Percentiles rank a stretch among this genome's conserved stretches.
These are phyloP conservation scores for Pseudonitzschia pungens DNA, from an alignment of 108 stramenopile genomes.

Conservation along the genomic window DNA sequence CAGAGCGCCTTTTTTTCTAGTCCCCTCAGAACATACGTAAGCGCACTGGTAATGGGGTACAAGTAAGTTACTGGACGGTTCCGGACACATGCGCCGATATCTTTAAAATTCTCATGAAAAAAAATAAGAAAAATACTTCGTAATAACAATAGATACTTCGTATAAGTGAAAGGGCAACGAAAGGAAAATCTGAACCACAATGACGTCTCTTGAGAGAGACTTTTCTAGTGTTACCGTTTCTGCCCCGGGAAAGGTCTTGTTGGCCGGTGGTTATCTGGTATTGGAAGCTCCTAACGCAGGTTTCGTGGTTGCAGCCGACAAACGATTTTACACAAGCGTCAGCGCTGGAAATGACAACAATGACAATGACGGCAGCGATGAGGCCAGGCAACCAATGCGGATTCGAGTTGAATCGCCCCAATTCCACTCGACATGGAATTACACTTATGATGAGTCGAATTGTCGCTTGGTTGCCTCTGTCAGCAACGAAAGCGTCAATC, in stretches of 20 bases:
- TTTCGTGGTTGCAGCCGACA: constrained; percentile 82
- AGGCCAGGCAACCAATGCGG: constrained; percentile 9
- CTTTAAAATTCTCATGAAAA: too few species aligned
- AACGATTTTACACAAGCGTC: constrained; percentile 83
- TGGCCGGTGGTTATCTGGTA: constrained; percentile 95
- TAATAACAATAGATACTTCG: too few species aligned
- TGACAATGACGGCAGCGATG: constrained; percentile 9
- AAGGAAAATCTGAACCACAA: not conserved
- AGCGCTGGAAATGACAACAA: constrained; percentile 1
- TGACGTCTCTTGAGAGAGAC: not conserved
- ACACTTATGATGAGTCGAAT: constrained; percentile 23
- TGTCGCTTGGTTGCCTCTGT: constrained; percentile 20
- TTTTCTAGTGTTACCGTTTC: constrained; percentile 43
- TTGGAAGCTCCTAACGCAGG: constrained; percentile 88
- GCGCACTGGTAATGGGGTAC: too few species aligned
- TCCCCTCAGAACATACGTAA: too few species aligned
- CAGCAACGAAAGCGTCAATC: constrained; percentile 47
- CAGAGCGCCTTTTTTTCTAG: too few species aligned
- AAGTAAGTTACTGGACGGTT: too few species aligned
- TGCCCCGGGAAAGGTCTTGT: constrained; percentile 90
- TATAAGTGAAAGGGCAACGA: too few species aligned
- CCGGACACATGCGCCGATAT: too few species aligned
- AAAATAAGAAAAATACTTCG: too few species aligned
- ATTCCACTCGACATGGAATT: constrained; percentile 53
- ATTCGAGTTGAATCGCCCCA: constrained; percentile 74